Evolutionary conservation across 2,329 filamentous ascomycete species (phyloP), one percentile per base, ranked within the genome.

Genomic region (Emmonsiellopsis sp.): DNA sequence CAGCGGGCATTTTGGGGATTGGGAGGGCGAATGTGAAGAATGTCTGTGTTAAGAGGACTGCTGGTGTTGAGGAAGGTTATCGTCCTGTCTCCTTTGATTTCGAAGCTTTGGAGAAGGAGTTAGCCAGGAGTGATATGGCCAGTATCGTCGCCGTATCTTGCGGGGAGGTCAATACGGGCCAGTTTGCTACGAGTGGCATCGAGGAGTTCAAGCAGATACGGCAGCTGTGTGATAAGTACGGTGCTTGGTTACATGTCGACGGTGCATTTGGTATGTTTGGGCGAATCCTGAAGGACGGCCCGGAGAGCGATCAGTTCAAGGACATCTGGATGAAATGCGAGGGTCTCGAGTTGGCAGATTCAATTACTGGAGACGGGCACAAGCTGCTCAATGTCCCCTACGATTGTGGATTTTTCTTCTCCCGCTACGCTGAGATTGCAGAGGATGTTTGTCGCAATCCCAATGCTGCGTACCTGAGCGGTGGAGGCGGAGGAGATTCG

Each of bases 301-400:
- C 14, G 1, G 78, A 85, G 53, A 90, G 87, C 63, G 65, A 66
- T 10, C 71, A 55, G 46, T 64, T 82, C 56, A 82, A 70, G 54
- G 21, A 27, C 21, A 10, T 49, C 34, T 32, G 9, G 33, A 69
- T 65, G 37, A 76, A 70, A 55, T 77, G 71, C 1, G 76, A 79
- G 3, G 88, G 87, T 0, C 68, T 96, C 10, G 85, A 95, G 56
- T 74, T 95, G 2, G 89, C 87, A 2, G 89, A 96, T 65, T 94
- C 88, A 49, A 90, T 96, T 60, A 85, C 88, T 0, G 84, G 87
- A 2, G 91, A 96, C 63, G 87, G 81, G 0, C 92, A 97, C 69
- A 96, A 96, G 65, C 72, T 95, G n/a, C 78, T 97, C 56, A 96
- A 96, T 60, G 89, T 95, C 45, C 91, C 92, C 0, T 96, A 96